These are phyloP conservation scores for Aspergillus sergii DNA, from an alignment of 2,329 filamentous ascomycete genomes.

Conservation along the genomic window DNA sequence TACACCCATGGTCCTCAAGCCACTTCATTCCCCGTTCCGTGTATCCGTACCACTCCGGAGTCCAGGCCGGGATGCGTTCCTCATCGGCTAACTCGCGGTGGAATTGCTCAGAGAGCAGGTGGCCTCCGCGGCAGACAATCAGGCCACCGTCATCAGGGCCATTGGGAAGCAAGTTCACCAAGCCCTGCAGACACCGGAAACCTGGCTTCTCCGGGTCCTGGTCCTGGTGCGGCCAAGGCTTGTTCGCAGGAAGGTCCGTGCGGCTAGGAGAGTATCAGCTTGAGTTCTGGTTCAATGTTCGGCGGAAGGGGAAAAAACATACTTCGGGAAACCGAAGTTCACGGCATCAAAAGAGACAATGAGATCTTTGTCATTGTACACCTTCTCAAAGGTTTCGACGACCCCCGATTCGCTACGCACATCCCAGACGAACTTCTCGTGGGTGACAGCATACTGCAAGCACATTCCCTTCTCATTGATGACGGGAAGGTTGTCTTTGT, in stretches of 20 bases:
- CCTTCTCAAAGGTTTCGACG: constrained; percentile 49
- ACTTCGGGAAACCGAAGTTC: constrained; percentile 49
- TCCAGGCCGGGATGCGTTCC: constrained; percentile 29
- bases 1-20: constrained; percentile 31
- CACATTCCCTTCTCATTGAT: constrained; percentile 56
- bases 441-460: constrained; percentile 49
- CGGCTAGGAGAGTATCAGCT: constrained; percentile 9
- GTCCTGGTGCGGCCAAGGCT: constrained; percentile 52
- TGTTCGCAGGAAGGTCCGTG: constrained; percentile 24
- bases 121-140: constrained; percentile 36
- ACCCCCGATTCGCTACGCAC: constrained; percentile 52
- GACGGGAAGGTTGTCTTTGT: constrained; percentile 34
- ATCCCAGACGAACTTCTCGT: constrained; percentile 54
- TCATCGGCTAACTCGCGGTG: constrained; percentile 31
- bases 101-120: constrained; percentile 36
- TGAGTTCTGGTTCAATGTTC: neutral
- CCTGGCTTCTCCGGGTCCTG: constrained; percentile 49
- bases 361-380: constrained; percentile 51
- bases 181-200: constrained; percentile 54
- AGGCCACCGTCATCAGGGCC: constrained; percentile 44
- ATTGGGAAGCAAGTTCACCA: constrained; percentile 48
- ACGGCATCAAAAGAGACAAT: constrained; percentile 55
- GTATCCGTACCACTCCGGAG: constrained; percentile 35
- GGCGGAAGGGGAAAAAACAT: neutral
- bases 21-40: constrained; percentile 34